Base-by-base conservation (phyloP, 257 asterid species). In the Schizonepeta tenuifolia region DNA sequence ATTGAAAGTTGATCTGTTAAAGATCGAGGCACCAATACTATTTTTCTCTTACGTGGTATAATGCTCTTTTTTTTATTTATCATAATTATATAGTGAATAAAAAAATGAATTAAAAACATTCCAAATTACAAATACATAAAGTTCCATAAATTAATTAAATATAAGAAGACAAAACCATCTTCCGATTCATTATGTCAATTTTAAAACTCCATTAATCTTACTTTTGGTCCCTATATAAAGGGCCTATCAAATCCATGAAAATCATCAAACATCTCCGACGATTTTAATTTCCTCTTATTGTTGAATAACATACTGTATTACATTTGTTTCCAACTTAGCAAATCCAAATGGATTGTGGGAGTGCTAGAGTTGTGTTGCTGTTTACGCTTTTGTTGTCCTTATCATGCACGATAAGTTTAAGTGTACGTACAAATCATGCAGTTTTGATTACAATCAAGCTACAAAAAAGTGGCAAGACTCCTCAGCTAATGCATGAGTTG, bases 1-100 rank as follows among this genome's bases (percentile, higher is more conserved):
- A 67, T 4, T 35, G 75, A 43, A 50, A 78, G 31, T 67, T 73
- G 76, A 56, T 55, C 64, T 28, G 41, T 77, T 67, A 71, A 79
- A 71, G 69, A 75, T 71, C 55, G 69, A 80, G 67, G 74, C 41
- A 56, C 81, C 77, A 76, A 72, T 79, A 72, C 70, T 57, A 71
- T 33, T 53, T 24, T 69, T 10, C 61, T 26, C 68, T n/a, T 73
- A 40, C 50, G 72, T 74, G 66, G 65, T 24, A 41, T 14, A 12
- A 54, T 38, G 15, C 4, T 60, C 15, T 20, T 36, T 18, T 20
- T 35, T 7, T 9, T 24, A 13, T 7, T 28, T 40, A 8, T 13
- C 9, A 31, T 49, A 17, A 24, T 22, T 20, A 55, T 20, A 55
- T 15, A n/a, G 3, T 1, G 9, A 41, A 1, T 28, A 22, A 22